Evolutionary conservation across 2,329 filamentous ascomycete genomes (phyloP), one percentile per base, ranked within the genome.

Genomic region (Cladosporium cucumerinum): DNA sequence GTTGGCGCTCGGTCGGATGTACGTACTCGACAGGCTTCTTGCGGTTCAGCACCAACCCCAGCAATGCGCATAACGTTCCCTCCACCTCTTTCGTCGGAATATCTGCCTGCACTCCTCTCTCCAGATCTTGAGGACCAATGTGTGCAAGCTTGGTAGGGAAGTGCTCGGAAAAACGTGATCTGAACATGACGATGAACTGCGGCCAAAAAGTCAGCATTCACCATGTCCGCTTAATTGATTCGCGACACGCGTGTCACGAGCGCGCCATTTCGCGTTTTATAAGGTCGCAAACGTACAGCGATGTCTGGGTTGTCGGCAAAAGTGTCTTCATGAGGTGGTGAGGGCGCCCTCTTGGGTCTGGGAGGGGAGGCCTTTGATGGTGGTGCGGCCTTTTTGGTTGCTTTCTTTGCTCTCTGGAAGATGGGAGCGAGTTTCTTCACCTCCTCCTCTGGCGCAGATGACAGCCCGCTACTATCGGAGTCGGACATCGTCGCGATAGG

Each of bases 11-110:
- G 16, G 16, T 30, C 7, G 51, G 18, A 54, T 54, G 18, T 32
- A 82, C 92, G 79, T 86, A 98, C 95, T 99, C 97, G 76, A 98
- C 91, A 80, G 97, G 93, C 77, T 99, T 97, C 83, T 99, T 98
- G 78, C 95, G 89, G 79, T 99, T 99, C 73, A 99, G 84, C 63
- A 97, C 86, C 72, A 99, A 83, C 34, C 91, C 89, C 52, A 99
- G 82, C 69, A 99, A 80, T 68, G 93, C 93, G 82, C 96, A 99
- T 28, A 99, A 83, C 65, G 99, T 87, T 71, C 89, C 86, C 81
- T 98, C 94, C 55, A 91, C 89, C 74, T 93, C 89, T 73, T 96
- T 89, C 72, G 93, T 92, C 2, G 94, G 93, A 25, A 89, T 80
- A 57, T 85, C 80, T 75, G 94, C 91, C 67, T 89, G 87, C 60